These are phyloP conservation scores for Pyrus betulifolia DNA, from an alignment of 306 rosid species.

Conservation along the genomic window DNA sequence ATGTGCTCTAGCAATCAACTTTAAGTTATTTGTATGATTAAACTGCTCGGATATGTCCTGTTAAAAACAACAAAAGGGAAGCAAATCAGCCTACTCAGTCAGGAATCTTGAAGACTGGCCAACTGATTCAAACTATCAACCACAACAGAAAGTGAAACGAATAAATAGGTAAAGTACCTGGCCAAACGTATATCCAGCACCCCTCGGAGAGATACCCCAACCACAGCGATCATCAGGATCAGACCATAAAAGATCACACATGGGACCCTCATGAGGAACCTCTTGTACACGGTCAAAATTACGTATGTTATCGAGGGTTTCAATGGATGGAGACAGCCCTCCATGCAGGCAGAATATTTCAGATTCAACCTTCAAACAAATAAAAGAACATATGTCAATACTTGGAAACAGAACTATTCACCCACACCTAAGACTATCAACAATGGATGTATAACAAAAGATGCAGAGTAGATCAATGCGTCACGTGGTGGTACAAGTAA, in stretches of 20 bases:
- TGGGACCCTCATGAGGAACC: constrained; percentile 96
- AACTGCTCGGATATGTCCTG: constrained; percentile 96
- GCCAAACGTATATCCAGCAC: constrained; percentile 94
- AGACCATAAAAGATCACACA: constrained; percentile 97
- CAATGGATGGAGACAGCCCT: constrained; percentile 91
- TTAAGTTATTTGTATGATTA: constrained; percentile 83
- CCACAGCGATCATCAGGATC: constrained; percentile 97
- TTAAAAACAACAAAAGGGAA: constrained; percentile 6
- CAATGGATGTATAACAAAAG: neutral
- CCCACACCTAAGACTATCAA: neutral
- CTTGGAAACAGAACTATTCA: neutral
- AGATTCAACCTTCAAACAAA: constrained; percentile 64
- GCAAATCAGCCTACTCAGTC: neutral
- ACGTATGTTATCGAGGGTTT: constrained; percentile 84
- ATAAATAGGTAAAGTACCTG: constrained; percentile 43
- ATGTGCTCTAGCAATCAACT: constrained; percentile 95
- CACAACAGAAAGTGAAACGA: neutral
- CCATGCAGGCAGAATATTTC: constrained; percentile 95
- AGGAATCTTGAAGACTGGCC: neutral
- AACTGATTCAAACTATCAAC: neutral
- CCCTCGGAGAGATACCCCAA: constrained; percentile 96
- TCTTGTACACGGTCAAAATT: constrained; percentile 97
- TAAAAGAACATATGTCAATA: neutral
- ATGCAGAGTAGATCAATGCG: neutral
- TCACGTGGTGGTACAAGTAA: neutral